Conservation (phyloP, 495 filamentous ascomycete genomes). For the Astrocystis sublimbata region DNA sequence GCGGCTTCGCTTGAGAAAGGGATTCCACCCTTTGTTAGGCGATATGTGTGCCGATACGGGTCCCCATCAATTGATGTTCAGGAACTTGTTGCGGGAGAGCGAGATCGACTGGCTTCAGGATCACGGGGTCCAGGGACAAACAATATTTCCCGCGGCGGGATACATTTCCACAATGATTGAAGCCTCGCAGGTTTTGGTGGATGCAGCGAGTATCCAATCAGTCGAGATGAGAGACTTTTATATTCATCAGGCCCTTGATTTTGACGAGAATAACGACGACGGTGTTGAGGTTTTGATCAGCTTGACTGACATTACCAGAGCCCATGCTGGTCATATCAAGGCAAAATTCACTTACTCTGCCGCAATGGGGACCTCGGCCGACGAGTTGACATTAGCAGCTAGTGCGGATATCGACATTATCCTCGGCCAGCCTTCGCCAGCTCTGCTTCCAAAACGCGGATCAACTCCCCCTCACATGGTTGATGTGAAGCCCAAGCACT, state of each 20-base stretch:
- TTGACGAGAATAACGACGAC: too few relatives aligned
- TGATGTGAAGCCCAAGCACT: background rate
- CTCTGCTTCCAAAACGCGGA: background rate
- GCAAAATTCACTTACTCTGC: background rate
- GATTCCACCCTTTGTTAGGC: conserved; percentile 44
- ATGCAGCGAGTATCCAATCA: too few relatives aligned
- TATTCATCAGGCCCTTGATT: too few relatives aligned
- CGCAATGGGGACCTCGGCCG: background rate
- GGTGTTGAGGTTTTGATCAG: too few relatives aligned
- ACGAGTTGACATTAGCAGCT: background rate
- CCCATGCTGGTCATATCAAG: too few relatives aligned
- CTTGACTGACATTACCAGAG: too few relatives aligned
- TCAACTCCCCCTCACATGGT: background rate
- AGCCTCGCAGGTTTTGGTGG: too few relatives aligned
- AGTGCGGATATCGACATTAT: background rate
- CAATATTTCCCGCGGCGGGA: conserved; percentile 56
- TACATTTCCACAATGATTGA: conserved; percentile 54
- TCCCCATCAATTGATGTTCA: conserved; percentile 40
- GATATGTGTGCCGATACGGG: conserved; percentile 24
- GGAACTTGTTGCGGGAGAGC: conserved; percentile 35
- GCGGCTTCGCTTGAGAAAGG: conserved; percentile 17
- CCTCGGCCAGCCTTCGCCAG: background rate
- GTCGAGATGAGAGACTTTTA: too few relatives aligned
- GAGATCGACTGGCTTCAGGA: conserved; percentile 49
- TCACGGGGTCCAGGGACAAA: conserved; percentile 40